Base-by-base conservation (phyloP, 73 alveolate genomes). In the Durusdinium trenchii region DNA sequence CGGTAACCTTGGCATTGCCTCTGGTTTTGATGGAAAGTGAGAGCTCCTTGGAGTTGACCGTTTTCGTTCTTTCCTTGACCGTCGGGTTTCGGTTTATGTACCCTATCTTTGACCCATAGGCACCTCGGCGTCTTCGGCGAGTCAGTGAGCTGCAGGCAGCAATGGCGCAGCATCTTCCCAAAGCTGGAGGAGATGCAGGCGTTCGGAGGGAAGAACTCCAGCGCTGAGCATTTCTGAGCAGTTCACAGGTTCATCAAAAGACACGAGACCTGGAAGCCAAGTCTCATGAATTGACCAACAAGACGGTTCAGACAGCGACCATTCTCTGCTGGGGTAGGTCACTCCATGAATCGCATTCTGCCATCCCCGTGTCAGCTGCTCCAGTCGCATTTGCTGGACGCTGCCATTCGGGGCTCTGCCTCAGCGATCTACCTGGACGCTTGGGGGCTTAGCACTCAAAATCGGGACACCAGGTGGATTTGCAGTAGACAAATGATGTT, bases 81-180 rank as follows among this genome's bases (percentile, higher is more conserved):
- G n/a, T n/a, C n/a, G n/a, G n/a, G n/a, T n/a, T n/a, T n/a, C n/a
- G n/a, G n/a, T n/a, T n/a, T n/a, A n/a, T n/a, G n/a, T n/a, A n/a
- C n/a, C n/a, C n/a, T n/a, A n/a, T 60, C 30, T 60, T 60, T 60
- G 73, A 23, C 18, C 73, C 18, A 60, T 32, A 23, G 69, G 23
- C 69, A 57, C 69, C 23, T 23, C 73, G 18, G 73, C 18, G 18
- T 60, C 30, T 60, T 60, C 73, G 18, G 73, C 30, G 73, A n/a
- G n/a, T n/a, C n/a, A n/a, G 30, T 9, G 9, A 45, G 0, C 32
- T 30, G 42, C 18, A 89, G 96, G 96, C 64, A 67, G 62, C 86
- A 89, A 51, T 89, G 82, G 82, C 96, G 96, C 71, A 89, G 73
- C n/a, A 46, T 89, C 71, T 89, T 64, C 86, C 96, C 96, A 89